Evolutionary conservation across 306 rosid genomes (phyloP).

Genomic region (Trifolium pratense): DNA sequence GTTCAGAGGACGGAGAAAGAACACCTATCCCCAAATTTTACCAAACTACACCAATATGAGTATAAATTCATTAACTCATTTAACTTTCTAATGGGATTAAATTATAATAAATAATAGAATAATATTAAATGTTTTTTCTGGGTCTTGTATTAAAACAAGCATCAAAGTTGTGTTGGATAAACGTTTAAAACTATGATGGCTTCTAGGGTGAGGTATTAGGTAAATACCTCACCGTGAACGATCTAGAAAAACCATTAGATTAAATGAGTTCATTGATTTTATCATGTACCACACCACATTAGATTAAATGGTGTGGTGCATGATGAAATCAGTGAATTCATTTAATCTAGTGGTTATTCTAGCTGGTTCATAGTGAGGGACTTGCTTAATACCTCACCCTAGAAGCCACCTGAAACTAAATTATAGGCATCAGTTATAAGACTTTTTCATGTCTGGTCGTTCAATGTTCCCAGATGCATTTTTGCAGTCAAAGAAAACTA

Average conservation of each 20-base stretch:
- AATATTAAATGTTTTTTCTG: neutral
- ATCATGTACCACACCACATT: no score
- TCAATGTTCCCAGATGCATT: slow-evolving; percentile 28
- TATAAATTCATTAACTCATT: neutral
- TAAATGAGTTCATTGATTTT: no score
- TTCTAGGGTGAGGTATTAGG: no score
- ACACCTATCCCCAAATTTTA: neutral
- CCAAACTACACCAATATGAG: slow-evolving; percentile 15
- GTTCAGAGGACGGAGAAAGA: slow-evolving; percentile 30
- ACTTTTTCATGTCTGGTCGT: slow-evolving; percentile 18
- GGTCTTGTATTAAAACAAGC: slow-evolving; percentile 9
- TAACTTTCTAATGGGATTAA: slow-evolving; percentile 4
- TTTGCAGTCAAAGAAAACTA: slow-evolving; percentile 12
- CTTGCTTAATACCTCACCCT: no score
- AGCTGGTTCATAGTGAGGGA: no score
- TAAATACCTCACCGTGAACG: no score
- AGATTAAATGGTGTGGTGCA: no score
- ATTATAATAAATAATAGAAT: slow-evolving; percentile 8
- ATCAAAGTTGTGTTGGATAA: slow-evolving; percentile 1
- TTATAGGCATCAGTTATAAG: neutral
- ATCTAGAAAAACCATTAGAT: no score
- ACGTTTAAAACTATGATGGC: slow-evolving; percentile 2
- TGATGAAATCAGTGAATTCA: no score
- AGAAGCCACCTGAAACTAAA: neutral
- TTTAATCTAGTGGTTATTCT: no score